A percentile compares a stretch with the other conserved stretches of the same genome.
Conservation (phyloP, 2,329 filamentous ascomycete species). For the Sporothrix pallida region DNA sequence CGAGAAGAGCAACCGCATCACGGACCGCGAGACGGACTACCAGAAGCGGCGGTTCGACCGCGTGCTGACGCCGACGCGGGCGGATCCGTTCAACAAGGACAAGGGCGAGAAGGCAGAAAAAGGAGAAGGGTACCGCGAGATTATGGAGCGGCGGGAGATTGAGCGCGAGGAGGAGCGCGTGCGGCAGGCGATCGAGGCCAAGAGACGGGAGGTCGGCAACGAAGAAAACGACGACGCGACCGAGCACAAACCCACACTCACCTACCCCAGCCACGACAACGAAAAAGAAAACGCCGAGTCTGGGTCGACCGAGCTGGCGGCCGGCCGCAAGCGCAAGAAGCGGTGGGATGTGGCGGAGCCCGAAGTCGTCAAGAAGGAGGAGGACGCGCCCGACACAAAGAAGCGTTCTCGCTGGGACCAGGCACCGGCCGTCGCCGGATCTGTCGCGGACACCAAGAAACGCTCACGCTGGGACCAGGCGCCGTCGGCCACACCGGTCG, state of each 20-base stretch:
- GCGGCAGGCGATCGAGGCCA: slow-evolving; percentile 77
- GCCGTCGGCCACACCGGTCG: slow-evolving; percentile 74
- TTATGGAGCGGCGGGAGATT: slow-evolving; percentile 88
- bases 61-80: slow-evolving; percentile 81
- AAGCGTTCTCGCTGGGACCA: slow-evolving; percentile 91
- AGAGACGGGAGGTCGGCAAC: slow-evolving; percentile 58
- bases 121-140: slow-evolving; percentile 82
- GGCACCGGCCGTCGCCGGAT: slow-evolving; percentile 65
- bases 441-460: slow-evolving; percentile 64
- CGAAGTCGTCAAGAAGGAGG: slow-evolving; percentile 45
- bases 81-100: slow-evolving; percentile 80
- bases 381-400: slow-evolving; percentile 62
- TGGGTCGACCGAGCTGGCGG: slow-evolving; percentile 67
- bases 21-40: slow-evolving; percentile 94
- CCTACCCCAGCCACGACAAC: slow-evolving; percentile 62
- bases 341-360: slow-evolving; percentile 85
- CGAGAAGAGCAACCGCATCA: slow-evolving; percentile 89
- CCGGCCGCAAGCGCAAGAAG: slow-evolving; percentile 84
- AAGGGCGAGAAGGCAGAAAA: slow-evolving; percentile 57
- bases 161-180: slow-evolving; percentile 94
- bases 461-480: slow-evolving; percentile 93
- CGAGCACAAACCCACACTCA: slow-evolving; percentile 77
- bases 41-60: slow-evolving; percentile 95
- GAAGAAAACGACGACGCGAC: slow-evolving; percentile 69
- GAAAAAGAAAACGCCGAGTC: slow-evolving; percentile 75